Evolutionary conservation across 768 basidiomycete species (phyloP), one percentile per base, ranked within the genome.

Genomic region (Trametes sanguinea): DNA sequence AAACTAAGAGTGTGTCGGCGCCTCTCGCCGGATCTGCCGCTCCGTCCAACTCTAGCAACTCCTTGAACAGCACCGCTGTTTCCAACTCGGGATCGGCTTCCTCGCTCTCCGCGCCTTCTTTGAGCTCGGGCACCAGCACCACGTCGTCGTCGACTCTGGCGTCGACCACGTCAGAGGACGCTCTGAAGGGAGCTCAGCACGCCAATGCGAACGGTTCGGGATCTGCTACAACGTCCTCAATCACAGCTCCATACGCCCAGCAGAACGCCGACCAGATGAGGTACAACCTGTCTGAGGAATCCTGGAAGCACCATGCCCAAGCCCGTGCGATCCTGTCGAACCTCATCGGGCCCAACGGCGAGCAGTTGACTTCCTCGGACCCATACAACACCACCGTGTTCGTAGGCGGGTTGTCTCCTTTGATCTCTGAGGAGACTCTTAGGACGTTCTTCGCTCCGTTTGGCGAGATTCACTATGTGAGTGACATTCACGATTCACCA

Each of bases 331-430:
- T 93, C 59, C 75, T 94, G 59, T 88, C 90, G 10, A 92, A 90
- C 68, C 76, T 93, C 17, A 91, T 94, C 44, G 92, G 92, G 22
- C 91, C 90, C 0, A 92, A 93, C 63, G 92, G 91, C 59, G 89
- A 93, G 76, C 86, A 92, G 73, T 77, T 94, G 64, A 92, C 90
- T 32, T 91, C 90, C 27, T 92, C 89, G 22, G 94, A 96, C 69
- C 94, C 94, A n/a, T 94, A 94, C 70, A 97, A 96, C 69, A 95
- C 94, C 13, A 97, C 95, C 2, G 94, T 94, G 5, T 97, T 97
- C 65, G 95, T 97, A 17, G 95, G 95, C 29, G 95, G 94, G 0
- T 72, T 96, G 54, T 92, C 90, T 9, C 92, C 92, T 16, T 75
- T 94, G 61, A 95, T 97, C 46, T 87, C 89, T 30, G 95, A 96